phyloP scores from a whole-genome alignment of 306 rosid species.

The Quercus gilva region DNA sequence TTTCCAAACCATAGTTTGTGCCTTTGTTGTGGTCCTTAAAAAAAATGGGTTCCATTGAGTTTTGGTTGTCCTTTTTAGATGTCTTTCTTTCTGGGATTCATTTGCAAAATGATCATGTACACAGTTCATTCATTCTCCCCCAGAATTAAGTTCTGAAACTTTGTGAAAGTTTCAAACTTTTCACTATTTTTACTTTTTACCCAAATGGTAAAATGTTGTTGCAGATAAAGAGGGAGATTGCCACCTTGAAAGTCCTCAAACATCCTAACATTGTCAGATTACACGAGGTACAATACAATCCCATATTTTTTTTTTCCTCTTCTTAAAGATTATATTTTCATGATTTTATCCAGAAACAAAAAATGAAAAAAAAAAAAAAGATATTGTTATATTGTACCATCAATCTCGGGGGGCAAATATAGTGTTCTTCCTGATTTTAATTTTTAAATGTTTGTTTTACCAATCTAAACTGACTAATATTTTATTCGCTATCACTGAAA shows the following conservation, averaged over 20 bases:
- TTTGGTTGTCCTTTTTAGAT: not conserved
- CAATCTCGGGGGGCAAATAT: not conserved
- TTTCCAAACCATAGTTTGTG: not conserved
- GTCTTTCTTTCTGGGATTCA: not conserved
- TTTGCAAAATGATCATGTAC: not conserved
- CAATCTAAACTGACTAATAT: not conserved
- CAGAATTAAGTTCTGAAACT: not conserved
- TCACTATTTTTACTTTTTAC: not conserved
- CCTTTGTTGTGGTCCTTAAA: too few relatives aligned
- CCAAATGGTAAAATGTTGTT: not conserved
- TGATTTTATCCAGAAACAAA: too few relatives aligned
- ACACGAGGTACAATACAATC: slow-evolving; percentile 50
- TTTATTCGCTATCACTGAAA: not conserved
- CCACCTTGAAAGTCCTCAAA: slow-evolving; percentile 71
- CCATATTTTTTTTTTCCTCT: not conserved
- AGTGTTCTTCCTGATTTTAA: not conserved
- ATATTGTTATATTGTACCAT: too few relatives aligned
- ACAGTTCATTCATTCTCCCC: not conserved
- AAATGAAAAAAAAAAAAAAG: too few relatives aligned
- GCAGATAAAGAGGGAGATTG: slow-evolving; percentile 95
- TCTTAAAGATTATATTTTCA: too few relatives aligned
- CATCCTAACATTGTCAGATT: slow-evolving; percentile 88
- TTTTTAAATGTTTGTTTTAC: not conserved
- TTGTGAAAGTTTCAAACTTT: not conserved
- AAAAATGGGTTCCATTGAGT: not conserved